phyloP scores from a whole-genome alignment of 2,329 filamentous ascomycete genomes.

The Botrytis elliptica region DNA sequence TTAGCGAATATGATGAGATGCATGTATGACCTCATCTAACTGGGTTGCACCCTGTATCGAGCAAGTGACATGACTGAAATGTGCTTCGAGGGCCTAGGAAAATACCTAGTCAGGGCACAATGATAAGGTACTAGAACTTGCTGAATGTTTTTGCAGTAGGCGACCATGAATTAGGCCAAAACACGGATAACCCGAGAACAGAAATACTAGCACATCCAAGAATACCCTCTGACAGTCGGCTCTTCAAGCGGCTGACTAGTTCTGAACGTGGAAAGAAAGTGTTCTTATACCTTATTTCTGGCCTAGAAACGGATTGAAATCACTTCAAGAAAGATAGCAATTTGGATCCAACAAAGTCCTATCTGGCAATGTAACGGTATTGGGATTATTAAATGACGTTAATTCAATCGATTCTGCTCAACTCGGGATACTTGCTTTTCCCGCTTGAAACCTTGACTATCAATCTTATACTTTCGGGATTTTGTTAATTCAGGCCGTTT shows the following conservation, averaged over 20 bases:
- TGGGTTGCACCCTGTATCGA: not conserved
- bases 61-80: not conserved
- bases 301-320: not conserved
- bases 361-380: not conserved
- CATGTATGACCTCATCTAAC: not conserved
- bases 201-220: not conserved
- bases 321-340: not conserved
- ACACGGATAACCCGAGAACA: fast-evolving
- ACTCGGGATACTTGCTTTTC: not conserved
- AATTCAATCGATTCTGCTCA: not conserved
- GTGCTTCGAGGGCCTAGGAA: not conserved
- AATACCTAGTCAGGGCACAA: not conserved
- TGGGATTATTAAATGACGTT: not conserved
- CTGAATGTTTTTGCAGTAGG: not conserved
- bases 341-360: fast-evolving
- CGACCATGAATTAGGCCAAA: not conserved
- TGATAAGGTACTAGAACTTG: not conserved
- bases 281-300: too few relatives aligned
- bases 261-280: too few relatives aligned
- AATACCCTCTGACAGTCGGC: not conserved
- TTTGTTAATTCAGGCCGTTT: not conserved
- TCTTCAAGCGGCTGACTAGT: not conserved
- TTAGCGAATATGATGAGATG: not conserved
- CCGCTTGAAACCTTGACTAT: not conserved
- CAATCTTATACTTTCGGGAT: not conserved